phyloP scores from a whole-genome alignment of 306 rosid genomes.

The Gastrolobium bilobum region DNA sequence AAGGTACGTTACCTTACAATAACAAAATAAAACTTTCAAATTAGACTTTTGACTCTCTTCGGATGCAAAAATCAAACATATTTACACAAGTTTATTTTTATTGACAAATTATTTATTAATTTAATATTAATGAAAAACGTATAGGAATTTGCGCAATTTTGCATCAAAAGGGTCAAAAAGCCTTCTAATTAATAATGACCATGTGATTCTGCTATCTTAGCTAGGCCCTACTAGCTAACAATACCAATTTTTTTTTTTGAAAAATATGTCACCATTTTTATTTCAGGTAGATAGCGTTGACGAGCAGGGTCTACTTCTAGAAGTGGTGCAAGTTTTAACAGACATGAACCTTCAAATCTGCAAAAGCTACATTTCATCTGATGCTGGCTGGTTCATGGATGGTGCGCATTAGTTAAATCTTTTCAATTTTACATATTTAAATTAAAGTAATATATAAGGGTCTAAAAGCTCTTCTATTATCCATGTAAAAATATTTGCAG shows the following conservation, averaged over 20 bases:
- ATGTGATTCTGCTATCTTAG: not conserved
- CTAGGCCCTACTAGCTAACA: not conserved
- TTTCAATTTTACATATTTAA: not conserved
- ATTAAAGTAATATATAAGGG: not conserved
- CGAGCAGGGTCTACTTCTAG: slow-evolving; percentile 75
- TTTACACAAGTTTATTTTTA: no score
- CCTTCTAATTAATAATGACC: not conserved
- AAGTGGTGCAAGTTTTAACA: slow-evolving; percentile 77
- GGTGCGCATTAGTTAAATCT: slow-evolving; percentile 43
- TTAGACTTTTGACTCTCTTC: no score
- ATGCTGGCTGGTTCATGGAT: slow-evolving; percentile 86
- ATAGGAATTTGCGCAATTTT: no score
- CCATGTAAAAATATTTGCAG: slow-evolving; percentile 46
- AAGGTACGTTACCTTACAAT: slow-evolving; percentile 54
- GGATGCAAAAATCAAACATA: no score
- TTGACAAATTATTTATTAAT: no score
- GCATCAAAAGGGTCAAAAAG: no score
- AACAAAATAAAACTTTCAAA: no score
- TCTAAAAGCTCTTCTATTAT: not conserved
- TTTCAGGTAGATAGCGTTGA: slow-evolving; percentile 76
- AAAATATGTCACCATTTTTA: not conserved
- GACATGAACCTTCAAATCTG: slow-evolving; percentile 77
- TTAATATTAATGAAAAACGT: no score
- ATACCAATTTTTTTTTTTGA: not conserved
- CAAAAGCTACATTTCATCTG: slow-evolving; percentile 76